phyloP scores from a whole-genome alignment of 2,329 filamentous ascomycete species.

The Colletotrichum costaricense region DNA sequence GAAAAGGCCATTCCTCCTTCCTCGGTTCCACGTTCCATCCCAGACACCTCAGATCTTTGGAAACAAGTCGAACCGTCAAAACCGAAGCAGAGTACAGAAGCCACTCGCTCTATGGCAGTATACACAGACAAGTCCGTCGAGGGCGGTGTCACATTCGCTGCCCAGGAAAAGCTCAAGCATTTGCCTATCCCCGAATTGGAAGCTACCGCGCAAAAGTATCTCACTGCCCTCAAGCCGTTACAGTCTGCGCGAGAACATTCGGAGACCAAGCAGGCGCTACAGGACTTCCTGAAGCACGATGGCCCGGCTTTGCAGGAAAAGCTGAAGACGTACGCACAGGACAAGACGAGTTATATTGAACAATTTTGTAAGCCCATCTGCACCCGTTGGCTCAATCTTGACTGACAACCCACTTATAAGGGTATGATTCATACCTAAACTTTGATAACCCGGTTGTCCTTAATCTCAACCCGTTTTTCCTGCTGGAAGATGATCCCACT shows the following conservation, averaged over 20 bases:
- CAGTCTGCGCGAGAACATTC: slow-evolving; percentile 84
- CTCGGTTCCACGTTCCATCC: slow-evolving; percentile 53
- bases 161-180: slow-evolving; percentile 89
- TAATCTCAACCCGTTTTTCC: slow-evolving; percentile 97
- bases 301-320: slow-evolving; percentile 89
- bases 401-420: slow-evolving; percentile 55
- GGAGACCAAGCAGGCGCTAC: slow-evolving; percentile 82
- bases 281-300: slow-evolving; percentile 84
- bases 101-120: slow-evolving; percentile 60
- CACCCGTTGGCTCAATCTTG: neutral
- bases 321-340: slow-evolving; percentile 88
- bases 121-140: slow-evolving; percentile 65
- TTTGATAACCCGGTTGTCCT: slow-evolving; percentile 97
- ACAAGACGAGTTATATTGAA: slow-evolving; percentile 96
- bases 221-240: slow-evolving; percentile 82
- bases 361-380: slow-evolving; percentile 83
- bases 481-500: slow-evolving; percentile 96
- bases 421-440: slow-evolving; percentile 99
- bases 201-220: slow-evolving; percentile 80
- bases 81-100: neutral
- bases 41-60: slow-evolving; percentile 45
- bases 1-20: slow-evolving; percentile 55
- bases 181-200: slow-evolving; percentile 93
- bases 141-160: slow-evolving; percentile 86
- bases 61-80: slow-evolving; percentile 24